phyloP scores from a whole-genome alignment of 192 early-diverging fungal genomes.

The Piromyces sp. region DNA sequence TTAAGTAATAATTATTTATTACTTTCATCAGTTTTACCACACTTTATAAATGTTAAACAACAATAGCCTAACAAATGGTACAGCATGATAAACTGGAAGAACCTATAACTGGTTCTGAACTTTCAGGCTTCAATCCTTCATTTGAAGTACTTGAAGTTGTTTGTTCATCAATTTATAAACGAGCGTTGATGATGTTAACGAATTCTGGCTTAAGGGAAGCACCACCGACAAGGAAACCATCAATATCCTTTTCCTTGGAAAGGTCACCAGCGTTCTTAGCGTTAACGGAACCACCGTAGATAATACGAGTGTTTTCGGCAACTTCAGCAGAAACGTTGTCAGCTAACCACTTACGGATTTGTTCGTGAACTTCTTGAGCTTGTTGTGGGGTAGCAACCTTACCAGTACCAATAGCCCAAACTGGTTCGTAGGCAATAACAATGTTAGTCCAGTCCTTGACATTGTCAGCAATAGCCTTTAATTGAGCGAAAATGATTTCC shows the following conservation, averaged over 20 bases:
- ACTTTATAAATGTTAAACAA: not conserved
- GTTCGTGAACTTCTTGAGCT: slow-evolving; percentile 89
- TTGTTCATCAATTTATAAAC: not conserved
- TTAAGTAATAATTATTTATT: not conserved
- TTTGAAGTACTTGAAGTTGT: not conserved
- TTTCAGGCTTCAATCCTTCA: not conserved
- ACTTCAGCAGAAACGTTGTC: slow-evolving; percentile 67
- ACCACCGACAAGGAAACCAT: slow-evolving; percentile 99
- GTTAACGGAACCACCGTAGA: slow-evolving; percentile 90
- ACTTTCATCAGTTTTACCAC: not conserved
- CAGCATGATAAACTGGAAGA: not conserved
- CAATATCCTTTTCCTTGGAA: slow-evolving; percentile 73
- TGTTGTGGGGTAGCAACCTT: slow-evolving; percentile 83
- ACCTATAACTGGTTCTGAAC: not conserved
- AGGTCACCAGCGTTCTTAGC: slow-evolving; percentile 68
- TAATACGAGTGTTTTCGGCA: slow-evolving; percentile 77
- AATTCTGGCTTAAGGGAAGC: slow-evolving; percentile 90
- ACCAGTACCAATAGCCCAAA: slow-evolving; percentile 99
- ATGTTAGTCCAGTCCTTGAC: slow-evolving; percentile 73
- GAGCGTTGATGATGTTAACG: slow-evolving; percentile 26
- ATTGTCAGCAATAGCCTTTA: slow-evolving; percentile 59
- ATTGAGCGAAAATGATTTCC: slow-evolving; percentile 74
- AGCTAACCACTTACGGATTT: slow-evolving; percentile 73
- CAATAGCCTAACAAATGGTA: not conserved
- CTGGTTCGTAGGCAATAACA: slow-evolving; percentile 98